Conservation (phyloP, 1,139 yeast species). For the Sporopachydermia cereana region DNA sequence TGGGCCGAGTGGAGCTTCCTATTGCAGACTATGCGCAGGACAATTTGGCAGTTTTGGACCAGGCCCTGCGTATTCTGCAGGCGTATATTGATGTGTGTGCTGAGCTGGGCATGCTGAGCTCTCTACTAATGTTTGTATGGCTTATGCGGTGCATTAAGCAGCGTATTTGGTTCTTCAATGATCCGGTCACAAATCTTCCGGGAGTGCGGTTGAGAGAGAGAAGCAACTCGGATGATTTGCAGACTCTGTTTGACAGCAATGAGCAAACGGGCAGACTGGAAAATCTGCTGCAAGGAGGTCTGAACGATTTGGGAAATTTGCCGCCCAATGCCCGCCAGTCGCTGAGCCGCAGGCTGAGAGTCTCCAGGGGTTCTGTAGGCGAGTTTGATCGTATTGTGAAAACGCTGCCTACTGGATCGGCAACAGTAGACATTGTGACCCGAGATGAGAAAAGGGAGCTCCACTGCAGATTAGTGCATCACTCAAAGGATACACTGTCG, state of each 20-base stretch:
- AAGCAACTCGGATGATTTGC: slow-evolving; percentile 16
- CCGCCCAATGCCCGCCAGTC: slow-evolving; percentile 10
- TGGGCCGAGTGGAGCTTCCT: slow-evolving; percentile 76
- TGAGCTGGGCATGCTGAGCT: slow-evolving; percentile 60
- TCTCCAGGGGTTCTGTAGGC: slow-evolving; percentile 21
- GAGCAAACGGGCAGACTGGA: slow-evolving; percentile 20
- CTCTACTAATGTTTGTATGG: slow-evolving; percentile 48
- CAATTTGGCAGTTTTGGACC: slow-evolving; percentile 86
- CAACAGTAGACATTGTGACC: slow-evolving; percentile 17
- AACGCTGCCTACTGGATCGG: slow-evolving; percentile 35
- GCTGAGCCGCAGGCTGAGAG: slow-evolving; percentile 28
- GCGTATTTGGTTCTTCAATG: slow-evolving; percentile 76
- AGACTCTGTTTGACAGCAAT: slow-evolving; percentile 13
- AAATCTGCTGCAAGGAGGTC: slow-evolving; percentile 5
- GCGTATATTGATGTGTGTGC: slow-evolving; percentile 87
- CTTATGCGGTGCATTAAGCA: slow-evolving; percentile 87
- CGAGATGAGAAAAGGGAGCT: slow-evolving; percentile 18
- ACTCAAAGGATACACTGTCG: slow-evolving; percentile 33
- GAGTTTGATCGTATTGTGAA: slow-evolving; percentile 30
- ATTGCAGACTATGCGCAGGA: slow-evolving; percentile 94
- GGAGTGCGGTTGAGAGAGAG: slow-evolving; percentile 39
- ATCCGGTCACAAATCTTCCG: slow-evolving; percentile 58
- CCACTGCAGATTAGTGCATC: slow-evolving; percentile 39
- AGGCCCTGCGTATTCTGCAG: slow-evolving; percentile 84
- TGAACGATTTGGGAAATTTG: slow-evolving; percentile 7